Base-by-base conservation (phyloP, 441 rosid genomes). In the Syzygium syzygioides region DNA sequence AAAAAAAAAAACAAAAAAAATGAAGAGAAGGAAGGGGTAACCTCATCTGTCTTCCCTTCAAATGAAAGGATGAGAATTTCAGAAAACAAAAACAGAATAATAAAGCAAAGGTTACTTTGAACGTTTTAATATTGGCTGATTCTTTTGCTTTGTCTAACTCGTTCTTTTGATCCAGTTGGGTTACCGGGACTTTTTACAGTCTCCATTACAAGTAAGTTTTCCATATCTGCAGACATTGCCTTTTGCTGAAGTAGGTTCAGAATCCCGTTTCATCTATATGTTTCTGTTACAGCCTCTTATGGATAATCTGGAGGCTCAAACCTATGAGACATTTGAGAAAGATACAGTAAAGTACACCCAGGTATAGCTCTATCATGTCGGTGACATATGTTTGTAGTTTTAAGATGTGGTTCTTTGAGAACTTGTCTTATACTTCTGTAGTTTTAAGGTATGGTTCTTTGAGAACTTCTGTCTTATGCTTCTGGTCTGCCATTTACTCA, bases 241-340 rank as follows among this genome's bases (percentile, higher is more conserved):
- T 85, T 45, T 86, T 60, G 66, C 55, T 2, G 4, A 62, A 28
- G 85, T n/a, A 68, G 71, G 37, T 85, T 55, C 87, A 55, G 56
- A 62, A 76, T 55, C 79, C 86, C 85, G 86, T 53, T 25, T 83
- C 20, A 89, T 87, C 79, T 91, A 12, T 34, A 30, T 45, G 86
- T 45, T 88, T 88, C 86, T 53, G 85, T 86, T 93, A 91, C 95
- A 98, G 99, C 99, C 99, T 87, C 97, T 98, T 88, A 97, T 98
- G 99, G 99, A 98, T 90, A 98, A 98, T 93, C 94, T 98, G 56
- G 99, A 98, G 93, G 99, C 99, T 89, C 99, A 98, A 92, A 98
- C 99, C 45, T 98, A 97, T 83, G 99, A 97, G 95, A 98, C 99
- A 25, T 98, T 98, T 94, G 99, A 96, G 95, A 98, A 95, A 94